Evolutionary conservation across 129 eudicot genomes (phyloP), one percentile per base, ranked within the genome.

Genomic region (Helichrysum umbraculigerum): DNA sequence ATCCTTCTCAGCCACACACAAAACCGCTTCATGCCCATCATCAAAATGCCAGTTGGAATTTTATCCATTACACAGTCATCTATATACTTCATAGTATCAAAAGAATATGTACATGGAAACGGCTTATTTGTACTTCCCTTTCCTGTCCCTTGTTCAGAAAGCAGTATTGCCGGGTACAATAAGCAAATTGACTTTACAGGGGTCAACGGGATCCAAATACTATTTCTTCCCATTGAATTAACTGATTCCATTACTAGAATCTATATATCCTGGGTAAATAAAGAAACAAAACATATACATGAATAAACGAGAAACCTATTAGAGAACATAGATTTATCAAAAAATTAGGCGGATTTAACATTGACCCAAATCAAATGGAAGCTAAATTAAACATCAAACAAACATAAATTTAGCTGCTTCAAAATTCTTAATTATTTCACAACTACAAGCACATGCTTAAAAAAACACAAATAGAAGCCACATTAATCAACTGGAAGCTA

Each of bases 191-290:
- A 67, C 37, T 83, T 83, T 83, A 35, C 76, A 0, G 87, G 90
- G 25, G 87, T 86, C 35, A 57, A 8, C 5, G 87, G 89, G 20
- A 56, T 81, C 81, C 80, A 76, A 20, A 21, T 41, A 70, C 76
- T 61, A 28, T 70, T 81, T 75, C 71, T 68, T 69, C 58, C 83
- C 83, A 80, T 80, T 29, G 25, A 75, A 81, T 47, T 68, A 51
- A 76, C 78, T 60, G 77, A 63, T 68, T 59, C 82, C 85, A 80
- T 81, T 19, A 71, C 65, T 9, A 14, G 67, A 76, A 76, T 54
- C 70, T 15, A 29, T 54, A 63, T 20, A 28, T 70, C 61, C 54
- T 47, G 54, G 1, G n/a, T 47, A 47, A n/a, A 3, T 47, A 14
- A 47, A 81, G 34, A 44, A 68, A 58, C 35, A 29, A 29, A 65